These are phyloP conservation scores for Populus ilicifolia DNA, from an alignment of 345 rosid genomes.

Conservation along the genomic window DNA sequence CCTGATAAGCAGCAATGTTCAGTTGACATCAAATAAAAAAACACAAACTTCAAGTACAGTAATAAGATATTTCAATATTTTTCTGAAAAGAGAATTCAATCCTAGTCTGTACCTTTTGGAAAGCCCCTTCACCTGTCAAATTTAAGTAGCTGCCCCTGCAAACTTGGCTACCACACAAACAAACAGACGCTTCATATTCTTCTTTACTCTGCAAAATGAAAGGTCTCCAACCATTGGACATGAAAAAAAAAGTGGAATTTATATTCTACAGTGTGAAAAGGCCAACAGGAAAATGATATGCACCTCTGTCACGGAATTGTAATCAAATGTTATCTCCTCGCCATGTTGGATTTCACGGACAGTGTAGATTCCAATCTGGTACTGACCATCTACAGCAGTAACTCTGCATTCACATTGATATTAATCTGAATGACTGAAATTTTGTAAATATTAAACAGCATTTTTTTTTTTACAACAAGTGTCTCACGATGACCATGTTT, in stretches of 20 bases:
- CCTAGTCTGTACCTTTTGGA: slow-evolving; percentile 60
- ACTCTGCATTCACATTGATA: slow-evolving; percentile 51
- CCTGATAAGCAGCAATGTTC: slow-evolving; percentile 43
- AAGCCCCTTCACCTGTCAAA: slow-evolving; percentile 99
- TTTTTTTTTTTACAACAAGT: neutral
- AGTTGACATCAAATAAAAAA: slow-evolving; percentile 1
- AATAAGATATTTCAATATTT: neutral
- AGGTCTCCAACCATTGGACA: slow-evolving; percentile 19
- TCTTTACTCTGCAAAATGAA: slow-evolving; percentile 79
- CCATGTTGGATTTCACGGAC: slow-evolving; percentile 75
- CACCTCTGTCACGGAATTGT: slow-evolving; percentile 98
- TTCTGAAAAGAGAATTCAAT: neutral
- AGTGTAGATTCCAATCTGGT: slow-evolving; percentile 94
- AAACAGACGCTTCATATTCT: slow-evolving; percentile 99
- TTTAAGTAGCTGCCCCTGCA: slow-evolving; percentile 99
- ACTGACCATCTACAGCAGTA: slow-evolving; percentile 96
- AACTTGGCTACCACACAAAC: slow-evolving; percentile 99
- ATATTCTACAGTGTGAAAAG: neutral
- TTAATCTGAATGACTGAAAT: neutral
- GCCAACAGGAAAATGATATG: slow-evolving; percentile 18
- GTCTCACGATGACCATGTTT: neutral
- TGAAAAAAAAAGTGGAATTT: neutral
- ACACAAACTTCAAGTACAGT: neutral
- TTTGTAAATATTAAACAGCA: neutral
- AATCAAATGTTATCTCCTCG: slow-evolving; percentile 97